A percentile compares a stretch with the other conserved stretches of the same genome.
Conservation (phyloP, 805 yeast genomes). For the Suhomyces pyralidae region DNA sequence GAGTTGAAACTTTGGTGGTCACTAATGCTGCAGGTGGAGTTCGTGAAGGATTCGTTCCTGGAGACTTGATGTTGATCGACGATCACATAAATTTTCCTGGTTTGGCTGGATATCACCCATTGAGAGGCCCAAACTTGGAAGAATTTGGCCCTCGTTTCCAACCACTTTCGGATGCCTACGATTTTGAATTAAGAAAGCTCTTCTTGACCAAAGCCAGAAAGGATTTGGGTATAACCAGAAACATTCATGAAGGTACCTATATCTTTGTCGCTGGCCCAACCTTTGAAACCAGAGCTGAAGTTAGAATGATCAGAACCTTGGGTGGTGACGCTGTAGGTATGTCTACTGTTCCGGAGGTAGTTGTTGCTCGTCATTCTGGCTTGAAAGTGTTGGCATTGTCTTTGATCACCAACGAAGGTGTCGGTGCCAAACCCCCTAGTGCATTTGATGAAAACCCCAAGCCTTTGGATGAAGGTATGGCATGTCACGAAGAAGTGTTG, state of each 20-base stretch:
- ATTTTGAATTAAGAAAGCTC: conserved; percentile 61
- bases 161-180: conserved; percentile 88
- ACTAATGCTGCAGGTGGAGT: conserved; percentile 98
- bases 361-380: conserved; percentile 87
- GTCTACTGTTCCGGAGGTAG: conserved; percentile 97
- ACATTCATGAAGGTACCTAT: conserved; percentile 83
- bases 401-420: conserved; percentile 81
- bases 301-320: conserved; percentile 59
- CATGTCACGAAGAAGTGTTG: conserved; percentile 89
- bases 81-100: conserved; percentile 95
- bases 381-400: conserved; percentile 80
- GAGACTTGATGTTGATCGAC: conserved; percentile 85
- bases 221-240: conserved; percentile 48
- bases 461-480: conserved; percentile 68
- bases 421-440: conserved; percentile 64
- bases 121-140: conserved; percentile 81
- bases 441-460: conserved; percentile 54
- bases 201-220: conserved; percentile 54
- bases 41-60: conserved; percentile 63
- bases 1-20: conserved; percentile 61
- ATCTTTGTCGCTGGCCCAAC: conserved; percentile 90
- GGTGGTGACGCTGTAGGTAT: conserved; percentile 97
- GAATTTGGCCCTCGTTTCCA: conserved; percentile 82
- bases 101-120: conserved; percentile 80
- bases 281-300: conserved; percentile 89